Conservation (phyloP, 176 grass and related monocot species). For the Triticum aestivum region DNA sequence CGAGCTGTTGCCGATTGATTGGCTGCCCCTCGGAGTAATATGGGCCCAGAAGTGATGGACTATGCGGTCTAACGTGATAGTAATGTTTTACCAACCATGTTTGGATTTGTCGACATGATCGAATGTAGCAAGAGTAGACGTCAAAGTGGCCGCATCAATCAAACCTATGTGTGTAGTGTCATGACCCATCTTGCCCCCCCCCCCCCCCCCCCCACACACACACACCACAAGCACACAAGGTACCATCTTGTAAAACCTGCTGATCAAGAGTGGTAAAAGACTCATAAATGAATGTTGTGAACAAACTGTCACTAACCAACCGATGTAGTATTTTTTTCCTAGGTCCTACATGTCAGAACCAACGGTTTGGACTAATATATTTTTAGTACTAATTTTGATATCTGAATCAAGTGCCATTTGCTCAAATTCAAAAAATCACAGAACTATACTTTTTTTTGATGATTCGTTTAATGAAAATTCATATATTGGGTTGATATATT, state of each 20-base stretch:
- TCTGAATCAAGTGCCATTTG: background rate
- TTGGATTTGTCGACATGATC: background rate
- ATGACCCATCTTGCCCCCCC: no score
- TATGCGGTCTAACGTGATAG: background rate
- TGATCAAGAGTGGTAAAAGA: no score
- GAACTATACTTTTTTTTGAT: background rate
- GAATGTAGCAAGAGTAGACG: background rate
- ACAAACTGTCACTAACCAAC: background rate
- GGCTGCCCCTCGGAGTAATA: background rate
- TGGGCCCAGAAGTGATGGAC: background rate
- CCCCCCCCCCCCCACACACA: no score
- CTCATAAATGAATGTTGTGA: background rate
- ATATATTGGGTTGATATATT: background rate
- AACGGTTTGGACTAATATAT: background rate
- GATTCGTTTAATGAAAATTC: background rate
- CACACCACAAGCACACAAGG: no score
- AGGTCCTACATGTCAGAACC: background rate
- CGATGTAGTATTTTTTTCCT: background rate
- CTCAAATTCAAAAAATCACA: background rate
- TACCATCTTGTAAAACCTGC: no score
- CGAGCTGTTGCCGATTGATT: background rate
- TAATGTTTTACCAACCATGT: background rate
- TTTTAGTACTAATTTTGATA: background rate
- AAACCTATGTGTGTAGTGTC: background rate
- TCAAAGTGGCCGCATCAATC: background rate